Base-by-base conservation (phyloP, 768 basidiomycete genomes). In the Podaxis sp. region DNA sequence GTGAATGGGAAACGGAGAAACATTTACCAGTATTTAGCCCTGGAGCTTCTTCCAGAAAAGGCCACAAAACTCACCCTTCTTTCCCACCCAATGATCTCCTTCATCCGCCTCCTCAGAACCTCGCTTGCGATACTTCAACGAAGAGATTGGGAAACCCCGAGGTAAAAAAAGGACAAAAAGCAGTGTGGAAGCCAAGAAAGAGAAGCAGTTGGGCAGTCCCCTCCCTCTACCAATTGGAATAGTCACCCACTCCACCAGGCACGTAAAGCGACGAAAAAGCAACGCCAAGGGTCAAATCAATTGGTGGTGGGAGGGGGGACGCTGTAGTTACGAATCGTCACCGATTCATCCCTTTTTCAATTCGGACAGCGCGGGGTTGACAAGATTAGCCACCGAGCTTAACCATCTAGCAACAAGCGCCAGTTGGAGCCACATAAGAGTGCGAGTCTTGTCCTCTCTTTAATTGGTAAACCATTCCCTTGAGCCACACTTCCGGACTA, bases 291-390 rank as follows among this genome's bases (percentile, higher is more conserved):
- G 42, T 17, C 40, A 12, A 40, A 40, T 17, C 11, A 12, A 40
- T 15, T 8, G n/a, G 17, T 12, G 36, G 38, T 30, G 33, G 53
- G 11, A 38, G 53, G 17, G 7, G 38, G 38, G 53, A 19, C 38
- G 33, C 17, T 26, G 15, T 30, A 13, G 28, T 9, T 5, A 11
- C 1, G 30, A 28, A 55, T 38, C 53, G 12, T n/a, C 36, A 7
- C 15, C 38, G 38, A 55, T 55, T 40, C 38, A 55, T 55, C 33
- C 36, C 13, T 55, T 55, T 38, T 38, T 36, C 42, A 44, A 8
- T 44, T 44, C 42, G 42, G 36, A 39, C 53, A 19, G 33, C n/a
- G 63, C 40, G 24, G 58, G 13, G 28, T 57, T 57, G 46, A 36
- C 52, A 17, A 36, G 42, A 52, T 52, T 33, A 48, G 57, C 63